A percentile compares a stretch with the other conserved stretches of the same genome.
phyloP scores from a whole-genome alignment of 148 eudicot genomes.

The Vaccinium macrocarpon region DNA sequence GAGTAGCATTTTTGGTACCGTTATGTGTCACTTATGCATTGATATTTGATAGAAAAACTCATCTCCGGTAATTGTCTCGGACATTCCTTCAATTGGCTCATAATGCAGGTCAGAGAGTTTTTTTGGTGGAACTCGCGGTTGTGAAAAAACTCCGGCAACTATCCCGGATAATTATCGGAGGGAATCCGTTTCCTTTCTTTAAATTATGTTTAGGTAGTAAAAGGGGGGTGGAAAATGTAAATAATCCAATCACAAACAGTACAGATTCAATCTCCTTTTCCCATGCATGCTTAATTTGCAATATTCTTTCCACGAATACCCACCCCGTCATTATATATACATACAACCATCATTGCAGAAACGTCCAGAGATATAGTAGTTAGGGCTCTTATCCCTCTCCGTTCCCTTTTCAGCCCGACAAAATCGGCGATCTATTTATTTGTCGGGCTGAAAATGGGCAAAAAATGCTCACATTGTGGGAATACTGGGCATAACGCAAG shows the following conservation, averaged over 20 bases:
- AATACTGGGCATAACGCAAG: slow-evolving; percentile 11
- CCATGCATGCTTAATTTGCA: not conserved
- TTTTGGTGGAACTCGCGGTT: too few species aligned
- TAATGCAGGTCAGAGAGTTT: too few species aligned
- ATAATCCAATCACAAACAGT: not conserved
- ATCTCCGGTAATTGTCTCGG: too few species aligned
- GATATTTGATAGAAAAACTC: too few species aligned
- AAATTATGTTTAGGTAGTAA: too few species aligned
- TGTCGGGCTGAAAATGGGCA: not conserved
- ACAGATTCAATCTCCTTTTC: not conserved
- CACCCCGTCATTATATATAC: not conserved
- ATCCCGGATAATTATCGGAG: too few species aligned
- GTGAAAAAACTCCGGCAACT: too few species aligned
- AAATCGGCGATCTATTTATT: not conserved
- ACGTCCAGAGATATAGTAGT: not conserved
- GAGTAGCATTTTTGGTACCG: too few species aligned
- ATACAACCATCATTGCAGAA: not conserved
- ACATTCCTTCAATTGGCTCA: too few species aligned
- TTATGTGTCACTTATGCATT: too few species aligned
- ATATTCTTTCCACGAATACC: not conserved
- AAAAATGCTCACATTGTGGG: slow-evolving; percentile 8
- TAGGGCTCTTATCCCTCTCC: not conserved
- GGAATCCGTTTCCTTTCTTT: too few species aligned
- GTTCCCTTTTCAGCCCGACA: not conserved
- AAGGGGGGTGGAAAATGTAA: not conserved